A percentile compares a stretch with the other conserved stretches of the same genome.
Conservation (phyloP, 176 grass and related monocot species). For the Zizania latifolia region DNA sequence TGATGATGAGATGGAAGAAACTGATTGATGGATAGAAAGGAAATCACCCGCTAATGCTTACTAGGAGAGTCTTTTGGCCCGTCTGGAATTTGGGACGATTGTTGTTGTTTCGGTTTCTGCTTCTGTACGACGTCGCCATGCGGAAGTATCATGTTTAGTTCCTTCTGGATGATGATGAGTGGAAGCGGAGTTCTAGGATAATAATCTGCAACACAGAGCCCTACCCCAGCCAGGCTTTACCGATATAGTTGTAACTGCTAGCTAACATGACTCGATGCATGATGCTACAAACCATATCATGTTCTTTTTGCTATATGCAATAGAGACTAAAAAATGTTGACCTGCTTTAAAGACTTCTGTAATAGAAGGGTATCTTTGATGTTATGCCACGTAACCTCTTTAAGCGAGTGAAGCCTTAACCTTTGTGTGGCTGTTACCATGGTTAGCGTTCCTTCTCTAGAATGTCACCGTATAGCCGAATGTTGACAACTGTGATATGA, state of each 20-base stretch:
- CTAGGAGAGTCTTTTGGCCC: slow-evolving; percentile 15
- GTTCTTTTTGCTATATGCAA: slow-evolving; percentile 1
- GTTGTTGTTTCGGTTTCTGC: slow-evolving; percentile 30
- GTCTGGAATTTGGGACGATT: slow-evolving; percentile 26
- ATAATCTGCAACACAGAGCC: slow-evolving; percentile 18
- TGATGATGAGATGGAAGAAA: slow-evolving; percentile 81
- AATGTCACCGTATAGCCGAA: no score
- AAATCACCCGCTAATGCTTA: slow-evolving; percentile 40
- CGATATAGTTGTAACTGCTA: slow-evolving; percentile 47
- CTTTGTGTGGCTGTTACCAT: not conserved
- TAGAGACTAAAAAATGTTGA: slow-evolving; percentile 28
- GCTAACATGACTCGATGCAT: slow-evolving; percentile 34
- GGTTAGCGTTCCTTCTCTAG: not conserved
- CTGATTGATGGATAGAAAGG: slow-evolving; percentile 37
- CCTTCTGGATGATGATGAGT: slow-evolving; percentile 9
- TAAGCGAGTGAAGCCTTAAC: slow-evolving; percentile 19
- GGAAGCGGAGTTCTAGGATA: slow-evolving; percentile 11
- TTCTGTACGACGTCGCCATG: slow-evolving; percentile 36
- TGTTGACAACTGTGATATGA: not conserved
- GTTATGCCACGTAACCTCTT: slow-evolving; percentile 13
- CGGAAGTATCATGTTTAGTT: slow-evolving; percentile 23
- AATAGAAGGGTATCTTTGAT: slow-evolving; percentile 12
- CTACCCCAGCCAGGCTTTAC: slow-evolving; percentile 27
- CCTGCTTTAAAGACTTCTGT: slow-evolving; percentile 23
- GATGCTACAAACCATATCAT: slow-evolving; percentile 22